Conservation (phyloP, 139 green algal genomes). For the Deuterostichococcus epilithicus region DNA sequence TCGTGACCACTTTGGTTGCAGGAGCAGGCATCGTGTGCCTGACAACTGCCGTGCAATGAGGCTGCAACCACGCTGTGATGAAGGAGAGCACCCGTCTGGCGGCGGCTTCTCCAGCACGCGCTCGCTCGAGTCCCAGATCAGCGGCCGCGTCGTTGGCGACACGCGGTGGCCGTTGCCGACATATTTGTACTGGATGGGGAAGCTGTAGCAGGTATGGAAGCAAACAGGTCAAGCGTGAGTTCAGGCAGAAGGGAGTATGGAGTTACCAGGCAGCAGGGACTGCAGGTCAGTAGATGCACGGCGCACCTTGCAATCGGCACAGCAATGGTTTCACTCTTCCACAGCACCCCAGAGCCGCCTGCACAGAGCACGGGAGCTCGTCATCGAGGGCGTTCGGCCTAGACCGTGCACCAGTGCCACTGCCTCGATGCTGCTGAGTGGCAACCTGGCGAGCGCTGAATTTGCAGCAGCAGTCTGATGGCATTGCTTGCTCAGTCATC, state of each 20-base stretch:
- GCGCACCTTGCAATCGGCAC: not conserved
- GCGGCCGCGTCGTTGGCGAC: slow-evolving; percentile 38
- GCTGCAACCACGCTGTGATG: not conserved
- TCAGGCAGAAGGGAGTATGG: too few relatives aligned
- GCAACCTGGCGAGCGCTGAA: too few relatives aligned
- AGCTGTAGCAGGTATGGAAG: not conserved
- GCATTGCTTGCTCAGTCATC: too few relatives aligned
- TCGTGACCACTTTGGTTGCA: not conserved
- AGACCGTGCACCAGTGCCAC: too few relatives aligned
- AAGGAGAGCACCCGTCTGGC: slow-evolving; percentile 2
- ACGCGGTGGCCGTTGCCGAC: slow-evolving; percentile 43
- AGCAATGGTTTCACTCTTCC: not conserved
- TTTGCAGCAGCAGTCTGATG: not conserved
- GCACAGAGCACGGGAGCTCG: not conserved
- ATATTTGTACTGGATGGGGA: slow-evolving; percentile 31
- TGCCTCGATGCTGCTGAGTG: too few relatives aligned
- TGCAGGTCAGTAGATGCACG: too few relatives aligned
- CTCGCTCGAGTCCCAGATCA: slow-evolving; percentile 32
- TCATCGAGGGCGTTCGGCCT: too few relatives aligned
- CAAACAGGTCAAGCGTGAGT: too few relatives aligned
- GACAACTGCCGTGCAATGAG: not conserved
- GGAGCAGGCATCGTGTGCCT: not conserved
- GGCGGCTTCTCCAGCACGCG: slow-evolving; percentile 2
- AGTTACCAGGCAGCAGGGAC: too few relatives aligned
- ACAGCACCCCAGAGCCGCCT: not conserved